Conservation (phyloP, 441 rosid genomes). For the Corymbia calophylla region DNA sequence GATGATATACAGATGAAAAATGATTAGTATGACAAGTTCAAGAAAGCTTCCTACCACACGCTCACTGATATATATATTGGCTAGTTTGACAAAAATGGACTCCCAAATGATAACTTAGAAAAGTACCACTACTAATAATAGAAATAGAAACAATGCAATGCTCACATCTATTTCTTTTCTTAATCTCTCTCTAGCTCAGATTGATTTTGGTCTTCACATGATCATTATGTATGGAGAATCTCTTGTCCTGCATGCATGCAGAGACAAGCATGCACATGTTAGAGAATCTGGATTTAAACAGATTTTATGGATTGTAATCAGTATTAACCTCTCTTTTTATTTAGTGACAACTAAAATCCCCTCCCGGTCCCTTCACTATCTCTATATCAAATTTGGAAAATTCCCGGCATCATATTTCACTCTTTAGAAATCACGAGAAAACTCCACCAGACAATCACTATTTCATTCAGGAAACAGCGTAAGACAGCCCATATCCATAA, state of each 20-base stretch:
- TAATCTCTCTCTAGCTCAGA: background rate
- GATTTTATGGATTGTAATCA: background rate
- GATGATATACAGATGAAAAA: background rate
- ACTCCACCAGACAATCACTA: background rate
- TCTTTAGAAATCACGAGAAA: background rate
- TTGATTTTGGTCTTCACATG: background rate
- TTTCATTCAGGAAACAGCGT: background rate
- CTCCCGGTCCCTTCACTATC: background rate
- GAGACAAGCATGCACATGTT: background rate
- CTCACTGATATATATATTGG: background rate
- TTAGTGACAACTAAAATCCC: background rate
- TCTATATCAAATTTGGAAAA: background rate
- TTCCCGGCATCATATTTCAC: background rate
- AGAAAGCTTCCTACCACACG: constrained; percentile 5
- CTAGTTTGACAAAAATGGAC: background rate
- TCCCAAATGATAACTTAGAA: background rate
- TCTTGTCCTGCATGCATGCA: background rate
- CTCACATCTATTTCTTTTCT: background rate
- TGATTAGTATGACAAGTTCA: background rate
- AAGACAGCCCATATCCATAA: background rate
- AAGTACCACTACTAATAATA: background rate
- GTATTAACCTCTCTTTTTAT: background rate
- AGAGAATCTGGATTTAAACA: background rate
- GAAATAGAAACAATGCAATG: background rate
- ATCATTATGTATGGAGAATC: background rate